Evolutionary conservation across 2,329 filamentous ascomycete species (phyloP), one percentile per base, ranked within the genome.

Genomic region (Aspergillus carbonarius): DNA sequence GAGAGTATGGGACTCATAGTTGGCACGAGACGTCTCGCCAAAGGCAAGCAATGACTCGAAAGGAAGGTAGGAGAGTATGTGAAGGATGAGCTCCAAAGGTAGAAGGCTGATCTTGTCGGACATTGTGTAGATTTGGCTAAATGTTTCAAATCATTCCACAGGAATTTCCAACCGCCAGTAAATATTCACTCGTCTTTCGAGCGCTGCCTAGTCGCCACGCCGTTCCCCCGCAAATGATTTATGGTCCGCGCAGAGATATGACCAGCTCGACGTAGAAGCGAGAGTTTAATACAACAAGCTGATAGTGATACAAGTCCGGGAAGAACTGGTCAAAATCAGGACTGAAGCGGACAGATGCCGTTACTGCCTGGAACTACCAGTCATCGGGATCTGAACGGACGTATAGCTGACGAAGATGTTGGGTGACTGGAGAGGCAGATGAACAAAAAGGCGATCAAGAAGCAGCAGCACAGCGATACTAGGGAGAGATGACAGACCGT

Each of bases 11-110:
- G 66, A 68, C 32, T 52, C 49, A 42, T 69, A 65, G 49, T 72
- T 70, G 15, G 60, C 42, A 17, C 63, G 67, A 39, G 61, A 73
- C n/a, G 72, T 73, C 34, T 59, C 65, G 15, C 68, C 70, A 51
- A 75, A 74, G n/a, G 65, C 54, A 13, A 75, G 60, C 12, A 75
- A 58, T 17, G 68, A 66, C 17, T 64, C 44, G 30, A 74, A 62
- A 15, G 70, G 63, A 4, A 76, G 62, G 52, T 70, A 60, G 20
- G 68, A 66, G 12, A 75, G 67, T 18, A 75, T 71, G 18, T 68
- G 62, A 23, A 71, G 63, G 7, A 72, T 60, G 40, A 75, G 52
- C 60, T 76, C 73, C 25, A 68, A 51, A 1, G 73, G 73, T 23
- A 76, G 64, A 37, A 46, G 55, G 18, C 55, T 66, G 48, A 74